Evolutionary conservation across 306 rosid species (phyloP).

Genomic region (Prunus mume): DNA sequence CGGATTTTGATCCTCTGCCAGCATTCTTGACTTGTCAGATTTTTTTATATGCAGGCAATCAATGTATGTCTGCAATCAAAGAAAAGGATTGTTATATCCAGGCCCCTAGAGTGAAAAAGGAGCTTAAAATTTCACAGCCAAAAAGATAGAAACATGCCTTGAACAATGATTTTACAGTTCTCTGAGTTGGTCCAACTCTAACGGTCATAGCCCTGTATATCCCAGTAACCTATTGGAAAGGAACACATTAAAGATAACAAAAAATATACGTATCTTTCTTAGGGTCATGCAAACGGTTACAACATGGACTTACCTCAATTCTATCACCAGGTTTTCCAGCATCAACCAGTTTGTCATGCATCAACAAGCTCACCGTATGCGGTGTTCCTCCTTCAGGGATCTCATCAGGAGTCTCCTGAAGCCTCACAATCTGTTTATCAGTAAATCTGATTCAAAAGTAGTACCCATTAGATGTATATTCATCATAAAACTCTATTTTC

Average conservation of each 20-base stretch:
- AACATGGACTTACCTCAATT: constrained; percentile 67
- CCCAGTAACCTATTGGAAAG: constrained; percentile 74
- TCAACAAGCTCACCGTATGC: constrained; percentile 89
- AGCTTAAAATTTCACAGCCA: constrained; percentile 7
- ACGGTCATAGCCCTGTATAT: constrained; percentile 93
- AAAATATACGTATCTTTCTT: constrained; percentile 3
- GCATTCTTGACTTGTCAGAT: constrained; percentile 87
- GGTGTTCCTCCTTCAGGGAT: constrained; percentile 99
- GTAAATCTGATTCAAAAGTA: constrained; percentile 57
- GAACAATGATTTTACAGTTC: constrained; percentile 92
- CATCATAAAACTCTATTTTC: neutral
- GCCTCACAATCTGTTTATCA: constrained; percentile 95
- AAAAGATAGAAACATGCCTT: constrained; percentile 44
- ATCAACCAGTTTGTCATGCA: constrained; percentile 97
- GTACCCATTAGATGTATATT: constrained; percentile 8
- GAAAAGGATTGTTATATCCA: constrained; percentile 5
- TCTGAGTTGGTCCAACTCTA: constrained; percentile 93
- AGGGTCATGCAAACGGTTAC: neutral
- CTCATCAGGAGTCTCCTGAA: constrained; percentile 98
- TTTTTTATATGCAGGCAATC: constrained; percentile 96
- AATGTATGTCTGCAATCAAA: constrained; percentile 71
- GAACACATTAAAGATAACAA: constrained; percentile 19
- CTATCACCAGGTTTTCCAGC: constrained; percentile 95
- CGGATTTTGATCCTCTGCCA: constrained; percentile 47
- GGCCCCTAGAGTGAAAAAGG: constrained; percentile 8